Base-by-base conservation (phyloP, 441 rosid genomes). In the Adansonia madagascariensis region DNA sequence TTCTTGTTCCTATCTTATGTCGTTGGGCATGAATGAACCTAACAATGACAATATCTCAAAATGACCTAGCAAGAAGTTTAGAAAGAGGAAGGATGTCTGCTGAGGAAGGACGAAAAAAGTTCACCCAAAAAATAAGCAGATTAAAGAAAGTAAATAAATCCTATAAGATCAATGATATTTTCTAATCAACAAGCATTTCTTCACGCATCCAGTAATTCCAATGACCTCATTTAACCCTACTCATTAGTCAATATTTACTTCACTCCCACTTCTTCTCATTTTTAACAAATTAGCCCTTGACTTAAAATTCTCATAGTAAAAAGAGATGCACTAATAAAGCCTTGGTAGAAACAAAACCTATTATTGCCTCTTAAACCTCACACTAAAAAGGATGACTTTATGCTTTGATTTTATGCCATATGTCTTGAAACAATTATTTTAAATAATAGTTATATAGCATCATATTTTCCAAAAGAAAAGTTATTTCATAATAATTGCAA, bases 21-120 rank as follows among this genome's bases (percentile, higher is more conserved):
- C 39, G 35, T 66, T 87, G 52, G 91, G 91, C 91, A 90, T 90
- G 85, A 90, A 90, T 56, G 94, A 90, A 0, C 91, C 94, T 1
- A 91, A 85, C 53, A 90, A 74, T 20, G 94, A 90, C 31, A 90
- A 72, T 76, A 90, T 87, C 81, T 90, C 94, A 65, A 90, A 90
- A 79, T 89, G 88, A 75, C 91, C 94, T 91, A 88, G 82, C 75
- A 80, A 73, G 61, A 85, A 76, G 3, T 77, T 8, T 44, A 6
- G 61, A 44, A 79, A 35, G 55, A 73, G 2, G 77, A 55, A 71
- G 46, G 68, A 50, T 62, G 49, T 18, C 52, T 0, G 47, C 47
- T 6, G 4, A 49, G 11, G 10, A 64, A 76, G 3, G 49, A 49
- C 14, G 22, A 27, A 41, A 17, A 11, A 69, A 63, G 10, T 63